Evolutionary conservation across 805 yeast species (phyloP).

Genomic region (Scheffersomyces ergatensis): DNA sequence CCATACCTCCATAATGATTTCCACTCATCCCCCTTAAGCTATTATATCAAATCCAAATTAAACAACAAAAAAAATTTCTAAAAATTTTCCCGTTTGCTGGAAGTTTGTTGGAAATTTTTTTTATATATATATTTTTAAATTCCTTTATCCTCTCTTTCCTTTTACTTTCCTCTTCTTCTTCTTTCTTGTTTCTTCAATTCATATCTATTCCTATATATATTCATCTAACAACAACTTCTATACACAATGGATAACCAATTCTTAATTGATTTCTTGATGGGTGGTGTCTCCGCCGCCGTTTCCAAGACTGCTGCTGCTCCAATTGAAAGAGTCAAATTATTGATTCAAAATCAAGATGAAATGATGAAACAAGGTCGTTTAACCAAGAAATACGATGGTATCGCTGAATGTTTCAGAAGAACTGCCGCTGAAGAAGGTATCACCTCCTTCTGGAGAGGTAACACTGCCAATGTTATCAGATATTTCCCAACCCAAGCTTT

Average conservation of each 20-base stretch:
- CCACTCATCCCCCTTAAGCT: no score
- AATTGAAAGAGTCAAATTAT: constrained; percentile 93
- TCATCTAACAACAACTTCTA: constrained; percentile 3
- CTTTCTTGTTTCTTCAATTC: constrained; percentile 1
- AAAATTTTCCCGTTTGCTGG: no score
- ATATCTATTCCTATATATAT: constrained; percentile 10
- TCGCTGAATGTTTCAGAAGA: constrained; percentile 89
- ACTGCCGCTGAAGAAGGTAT: constrained; percentile 93
- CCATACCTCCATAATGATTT: no score
- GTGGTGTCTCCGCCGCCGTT: constrained; percentile 99
- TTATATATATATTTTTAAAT: no score
- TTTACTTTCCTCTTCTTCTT: constrained; percentile 4
- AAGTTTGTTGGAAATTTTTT: no score
- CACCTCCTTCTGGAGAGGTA: constrained; percentile 97
- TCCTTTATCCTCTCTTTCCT: constrained; percentile 1
- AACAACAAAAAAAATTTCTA: no score
- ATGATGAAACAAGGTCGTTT: constrained; percentile 98
- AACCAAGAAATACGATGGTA: constrained; percentile 83
- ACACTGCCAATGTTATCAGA: constrained; percentile 98
- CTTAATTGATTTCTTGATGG: constrained; percentile 72
- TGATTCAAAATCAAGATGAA: constrained; percentile 97
- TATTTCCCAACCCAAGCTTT: constrained; percentile 99
- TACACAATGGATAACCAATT: constrained; percentile 20
- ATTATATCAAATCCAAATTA: no score
- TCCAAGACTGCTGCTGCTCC: constrained; percentile 98